Base-by-base conservation (phyloP, 164 flowering plant genomes). In the Houttuynia cordata region DNA sequence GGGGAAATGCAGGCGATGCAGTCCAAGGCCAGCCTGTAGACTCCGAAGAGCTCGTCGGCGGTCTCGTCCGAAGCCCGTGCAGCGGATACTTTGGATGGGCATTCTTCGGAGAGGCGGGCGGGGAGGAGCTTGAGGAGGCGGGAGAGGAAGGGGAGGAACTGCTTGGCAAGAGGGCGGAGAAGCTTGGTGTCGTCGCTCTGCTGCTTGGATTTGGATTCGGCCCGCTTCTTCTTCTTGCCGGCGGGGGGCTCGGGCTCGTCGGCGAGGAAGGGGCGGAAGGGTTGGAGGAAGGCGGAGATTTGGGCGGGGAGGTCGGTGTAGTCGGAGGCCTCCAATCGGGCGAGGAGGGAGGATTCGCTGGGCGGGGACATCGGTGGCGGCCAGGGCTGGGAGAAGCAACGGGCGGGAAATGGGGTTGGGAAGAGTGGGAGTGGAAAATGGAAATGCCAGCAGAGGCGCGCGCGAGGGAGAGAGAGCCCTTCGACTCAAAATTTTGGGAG, bases 161-260 rank as follows among this genome's bases (percentile, higher is more conserved):
- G 70, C 73, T 92, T 92, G 8, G 95, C 96, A 13, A 92, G 86
- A 1, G 88, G 51, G 4, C 93, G 90, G 42, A 80, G 61, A 8
- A 51, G 15, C 20, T 68, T 50, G 53, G 25, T 63, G 37, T 70
- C 67, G 9, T 24, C 45, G 25, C 51, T 41, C 22, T 61, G 50
- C 62, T 60, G 61, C 56, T 53, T 60, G 22, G 60, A 49, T 55
- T 62, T 69, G 10, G 50, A 20, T 13, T 17, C 49, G n/a, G 23
- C 47, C 21, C 45, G 61, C 40, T 39, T 66, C 55, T 62, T 58
- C 62, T 73, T 66, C 30, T 60, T 24, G 40, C 37, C 37, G 37
- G 37, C 37, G 37, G 37, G 4, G 6, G 2, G 37, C 4, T 30
- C 37, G 37, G 37, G 37, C 37, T 30, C 37, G 2, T 1, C 15